Percentiles rank a stretch among this genome's conserved stretches.
Conservation (phyloP, 2,329 filamentous ascomycete species). For the Coniochaeta prunicola region DNA sequence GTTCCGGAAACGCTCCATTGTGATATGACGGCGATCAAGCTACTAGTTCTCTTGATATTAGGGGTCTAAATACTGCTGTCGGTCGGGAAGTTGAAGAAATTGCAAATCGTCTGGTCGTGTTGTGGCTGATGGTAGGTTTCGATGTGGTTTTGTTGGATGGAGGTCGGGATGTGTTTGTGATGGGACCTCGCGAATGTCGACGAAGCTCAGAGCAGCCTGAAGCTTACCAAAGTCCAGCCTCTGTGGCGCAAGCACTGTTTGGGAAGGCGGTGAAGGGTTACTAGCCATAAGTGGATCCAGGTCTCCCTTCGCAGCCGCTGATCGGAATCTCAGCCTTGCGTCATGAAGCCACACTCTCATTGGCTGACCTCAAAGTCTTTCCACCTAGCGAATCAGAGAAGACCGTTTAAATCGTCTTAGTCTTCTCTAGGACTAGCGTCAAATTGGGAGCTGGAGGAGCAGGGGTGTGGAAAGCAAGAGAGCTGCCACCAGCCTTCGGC, state of each 20-base stretch:
- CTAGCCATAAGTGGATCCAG: background rate
- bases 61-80: conserved; percentile 1
- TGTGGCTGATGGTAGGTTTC: background rate
- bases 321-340: background rate
- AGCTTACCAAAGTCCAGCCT: background rate
- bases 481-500: conserved; percentile 3
- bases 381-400: background rate
- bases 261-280: background rate
- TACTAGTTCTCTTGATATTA: no score
- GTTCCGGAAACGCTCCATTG: conserved; percentile 87
- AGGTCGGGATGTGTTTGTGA: background rate
- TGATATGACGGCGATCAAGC: conserved; percentile 12
- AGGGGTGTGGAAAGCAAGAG: background rate
- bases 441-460: background rate
- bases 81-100: conserved; percentile 8
- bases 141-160: background rate
- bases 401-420: background rate
- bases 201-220: conserved; percentile 24
- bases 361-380: background rate
- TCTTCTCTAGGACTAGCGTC: background rate
- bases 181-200: conserved; percentile 15
- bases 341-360: background rate
- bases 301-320: background rate
- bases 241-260: background rate
- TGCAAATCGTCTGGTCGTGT: conserved; percentile 8